Evolutionary conservation across 768 basidiomycete genomes (phyloP).

Genomic region (Tylopilus felleus): DNA sequence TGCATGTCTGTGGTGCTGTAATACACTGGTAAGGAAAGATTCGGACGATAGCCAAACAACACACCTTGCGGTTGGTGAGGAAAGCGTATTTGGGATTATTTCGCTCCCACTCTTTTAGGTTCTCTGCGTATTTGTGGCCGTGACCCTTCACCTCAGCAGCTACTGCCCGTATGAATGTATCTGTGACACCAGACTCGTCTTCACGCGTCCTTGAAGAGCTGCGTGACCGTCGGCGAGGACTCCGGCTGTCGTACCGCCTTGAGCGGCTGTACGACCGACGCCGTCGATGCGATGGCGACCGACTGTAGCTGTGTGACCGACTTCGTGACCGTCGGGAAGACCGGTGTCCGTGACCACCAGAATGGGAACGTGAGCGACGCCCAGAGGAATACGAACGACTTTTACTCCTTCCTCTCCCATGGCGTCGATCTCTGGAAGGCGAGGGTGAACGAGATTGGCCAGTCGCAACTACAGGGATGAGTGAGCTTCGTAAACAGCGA

Average conservation of each 20-base stretch:
- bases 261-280: constrained; percentile 52
- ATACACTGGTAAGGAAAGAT: constrained; percentile 1
- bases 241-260: constrained; percentile 40
- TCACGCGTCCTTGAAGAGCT: constrained; percentile 37
- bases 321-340: constrained; percentile 25
- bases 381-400: constrained; percentile 25
- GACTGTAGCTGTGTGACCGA: constrained; percentile 31
- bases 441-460: constrained; percentile 35
- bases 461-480: constrained; percentile 13
- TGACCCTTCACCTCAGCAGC: constrained; percentile 83
- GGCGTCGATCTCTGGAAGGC: constrained; percentile 30
- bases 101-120: constrained; percentile 70
- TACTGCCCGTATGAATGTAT: constrained; percentile 83
- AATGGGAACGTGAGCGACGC: constrained; percentile 31
- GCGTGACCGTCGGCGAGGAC: constrained; percentile 44
- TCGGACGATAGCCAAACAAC: constrained; percentile 2
- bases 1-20: constrained; percentile 66
- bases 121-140: constrained; percentile 71
- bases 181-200: constrained; percentile 59
- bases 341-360: constrained; percentile 29
- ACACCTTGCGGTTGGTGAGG: constrained; percentile 55
- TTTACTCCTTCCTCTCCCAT: constrained; percentile 22
- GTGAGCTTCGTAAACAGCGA: background rate
- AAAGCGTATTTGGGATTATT: constrained; percentile 83
- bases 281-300: constrained; percentile 36